phyloP scores from a whole-genome alignment of 1,284 basidiomycete genomes.

The Apiotrichum mycotoxinovorans region DNA sequence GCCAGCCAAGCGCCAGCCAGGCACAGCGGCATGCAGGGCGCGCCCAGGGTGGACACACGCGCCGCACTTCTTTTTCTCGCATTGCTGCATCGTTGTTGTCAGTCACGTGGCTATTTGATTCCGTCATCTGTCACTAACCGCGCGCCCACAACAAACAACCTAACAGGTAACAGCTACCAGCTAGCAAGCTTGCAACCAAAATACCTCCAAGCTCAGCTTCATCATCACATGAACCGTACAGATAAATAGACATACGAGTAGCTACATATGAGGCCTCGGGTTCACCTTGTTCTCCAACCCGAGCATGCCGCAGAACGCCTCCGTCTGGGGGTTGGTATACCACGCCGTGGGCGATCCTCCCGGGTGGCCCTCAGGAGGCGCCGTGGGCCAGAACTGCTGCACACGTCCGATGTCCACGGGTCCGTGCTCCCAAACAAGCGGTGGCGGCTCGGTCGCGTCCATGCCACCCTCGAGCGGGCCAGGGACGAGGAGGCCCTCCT shows the following conservation, averaged over 20 bases:
- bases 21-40: too few relatives aligned
- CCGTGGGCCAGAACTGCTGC: slow-evolving; percentile 71
- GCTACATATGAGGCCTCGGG: slow-evolving; percentile 34
- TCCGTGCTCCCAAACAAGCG: slow-evolving; percentile 33
- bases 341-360: slow-evolving; percentile 54
- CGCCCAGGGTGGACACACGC: too few relatives aligned
- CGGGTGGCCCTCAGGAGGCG: slow-evolving; percentile 57
- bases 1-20: too few relatives aligned
- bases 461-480: slow-evolving; percentile 3
- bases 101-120: too few relatives aligned
- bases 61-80: too few relatives aligned
- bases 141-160: too few relatives aligned
- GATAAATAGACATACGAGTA: too few relatives aligned
- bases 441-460: slow-evolving; percentile 27
- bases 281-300: slow-evolving; percentile 79
- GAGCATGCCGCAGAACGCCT: slow-evolving; percentile 75
- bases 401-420: slow-evolving; percentile 55
- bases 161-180: too few relatives aligned
- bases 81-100: too few relatives aligned
- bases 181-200: too few relatives aligned
- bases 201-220: too few relatives aligned
- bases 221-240: not conserved
- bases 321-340: slow-evolving; percentile 89
- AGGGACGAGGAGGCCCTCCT: slow-evolving; percentile 38
- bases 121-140: too few relatives aligned